These are phyloP conservation scores for Stipa capillata DNA, from an alignment of 176 grass and related monocot genomes.

Conservation along the genomic window DNA sequence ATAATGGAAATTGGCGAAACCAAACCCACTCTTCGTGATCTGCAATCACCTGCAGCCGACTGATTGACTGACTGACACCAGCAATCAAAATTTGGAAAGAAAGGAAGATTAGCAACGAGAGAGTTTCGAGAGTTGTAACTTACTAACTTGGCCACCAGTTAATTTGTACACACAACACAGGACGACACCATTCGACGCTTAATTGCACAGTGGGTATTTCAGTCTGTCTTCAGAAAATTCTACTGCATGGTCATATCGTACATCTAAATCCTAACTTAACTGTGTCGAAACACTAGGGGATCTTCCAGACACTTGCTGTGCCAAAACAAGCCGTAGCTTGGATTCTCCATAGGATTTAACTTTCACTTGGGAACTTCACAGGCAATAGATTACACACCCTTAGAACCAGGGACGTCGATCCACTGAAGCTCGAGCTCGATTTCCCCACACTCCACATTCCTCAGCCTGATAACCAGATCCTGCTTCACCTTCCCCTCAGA, in stretches of 20 bases:
- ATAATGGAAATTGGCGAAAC: too few relatives aligned
- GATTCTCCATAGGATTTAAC: neutral
- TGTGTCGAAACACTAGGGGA: neutral
- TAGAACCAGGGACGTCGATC: conserved; percentile 38
- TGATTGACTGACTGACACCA: too few relatives aligned
- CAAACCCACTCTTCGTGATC: too few relatives aligned
- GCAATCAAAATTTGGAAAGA: too few relatives aligned
- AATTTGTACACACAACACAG: neutral
- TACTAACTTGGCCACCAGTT: neutral
- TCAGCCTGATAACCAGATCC: conserved; percentile 45
- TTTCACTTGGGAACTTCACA: neutral
- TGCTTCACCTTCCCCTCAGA: conserved; percentile 52
- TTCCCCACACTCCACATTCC: conserved; percentile 55
- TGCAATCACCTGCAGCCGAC: too few relatives aligned
- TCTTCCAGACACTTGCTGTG: neutral
- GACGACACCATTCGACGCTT: neutral
- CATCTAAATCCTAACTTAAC: neutral
- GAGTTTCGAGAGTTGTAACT: neutral
- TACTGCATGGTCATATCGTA: neutral
- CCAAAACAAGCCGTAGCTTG: neutral
- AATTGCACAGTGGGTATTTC: neutral
- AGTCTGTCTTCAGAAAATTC: neutral
- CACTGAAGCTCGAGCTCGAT: conserved; percentile 56
- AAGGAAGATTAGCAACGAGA: too few relatives aligned
- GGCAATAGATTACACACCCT: neutral